These are phyloP conservation scores for Alternaria postmessia DNA, from an alignment of 2,329 filamentous ascomycete species.

Conservation along the genomic window DNA sequence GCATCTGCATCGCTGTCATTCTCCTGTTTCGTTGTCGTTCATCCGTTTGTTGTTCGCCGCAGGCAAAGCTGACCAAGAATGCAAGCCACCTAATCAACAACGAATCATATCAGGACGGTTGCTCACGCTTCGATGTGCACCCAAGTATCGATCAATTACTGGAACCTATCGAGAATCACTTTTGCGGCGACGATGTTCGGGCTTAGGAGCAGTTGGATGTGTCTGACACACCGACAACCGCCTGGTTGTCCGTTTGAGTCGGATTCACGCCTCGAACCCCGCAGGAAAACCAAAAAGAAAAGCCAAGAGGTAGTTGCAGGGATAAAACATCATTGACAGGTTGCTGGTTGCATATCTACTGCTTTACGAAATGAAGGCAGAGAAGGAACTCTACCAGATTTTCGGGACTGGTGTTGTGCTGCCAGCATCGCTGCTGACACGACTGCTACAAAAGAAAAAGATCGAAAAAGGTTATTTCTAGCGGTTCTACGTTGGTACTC, in stretches of 20 bases:
- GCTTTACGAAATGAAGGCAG: no score
- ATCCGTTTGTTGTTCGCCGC: not conserved
- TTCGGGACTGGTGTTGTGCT: no score
- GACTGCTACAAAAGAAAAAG: no score
- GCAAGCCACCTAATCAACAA: not conserved
- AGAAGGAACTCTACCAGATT: no score
- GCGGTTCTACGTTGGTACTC: no score
- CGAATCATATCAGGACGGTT: not conserved
- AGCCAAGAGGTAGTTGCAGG: no score
- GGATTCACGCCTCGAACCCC: not conserved
- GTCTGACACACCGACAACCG: not conserved
- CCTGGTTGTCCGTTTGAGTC: not conserved
- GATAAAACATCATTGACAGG: no score
- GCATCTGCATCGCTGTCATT: not conserved
- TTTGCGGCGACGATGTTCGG: not conserved
- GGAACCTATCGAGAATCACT: not conserved
- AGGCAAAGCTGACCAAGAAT: not conserved
- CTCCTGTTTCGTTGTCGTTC: not conserved
- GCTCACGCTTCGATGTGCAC: not conserved
- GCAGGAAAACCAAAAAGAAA: no score
- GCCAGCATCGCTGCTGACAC: no score
- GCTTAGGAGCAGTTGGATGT: not conserved
- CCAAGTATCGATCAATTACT: not conserved
- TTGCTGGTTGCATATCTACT: no score
- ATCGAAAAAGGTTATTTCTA: no score